Base-by-base conservation (phyloP, 2,329 filamentous ascomycete genomes). In the Dothiorella sarmentorum region DNA sequence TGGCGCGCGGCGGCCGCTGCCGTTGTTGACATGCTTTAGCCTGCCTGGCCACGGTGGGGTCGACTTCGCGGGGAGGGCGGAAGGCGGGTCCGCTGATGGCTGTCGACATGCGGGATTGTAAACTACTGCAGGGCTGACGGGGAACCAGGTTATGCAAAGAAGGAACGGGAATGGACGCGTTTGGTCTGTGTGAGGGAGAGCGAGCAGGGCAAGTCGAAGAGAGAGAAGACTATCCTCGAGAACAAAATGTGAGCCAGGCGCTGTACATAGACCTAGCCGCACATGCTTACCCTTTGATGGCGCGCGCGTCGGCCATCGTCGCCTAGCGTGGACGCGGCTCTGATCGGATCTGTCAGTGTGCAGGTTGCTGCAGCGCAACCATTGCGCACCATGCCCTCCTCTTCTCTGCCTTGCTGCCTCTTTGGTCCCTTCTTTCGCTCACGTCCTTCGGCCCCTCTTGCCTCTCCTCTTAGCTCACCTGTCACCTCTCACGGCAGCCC, bases 301-400 rank as follows among this genome's bases (percentile, higher is more conserved):
- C 37, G 49, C 35, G 35, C 35, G 15, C 7, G 22, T 29, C 24
- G 18, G 40, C 49, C 49, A 20, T 53, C 35, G 24, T 40, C 24
- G 49, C 49, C 35, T 53, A 53, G 49, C 49, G 49, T 26, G 11
- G 35, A 53, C 40, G 49, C 49, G 35, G 49, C 49, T 40, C 49
- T 40, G 35, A 15, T 40, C 49, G 22, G 15, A 53, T 53, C 31
- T 20, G 49, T 53, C 13, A 40, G 22, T 53, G 24, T 38, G 49
- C 49, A 53, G 49, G 18, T 13, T 18, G 18, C 45, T 10, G 33
- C 20, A 31, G 51, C 27, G 52, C 17, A 38, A 44, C 26, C 13
- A 40, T 43, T n/a, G 26, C 18, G 38, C 17, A 22, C 52, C 29
- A 35, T n/a, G n/a, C 20, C 38, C n/a, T 56, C 27, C 15, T 22